Evolutionary conservation across 345 rosid species (phyloP).

Genomic region (Arabis alpina): DNA sequence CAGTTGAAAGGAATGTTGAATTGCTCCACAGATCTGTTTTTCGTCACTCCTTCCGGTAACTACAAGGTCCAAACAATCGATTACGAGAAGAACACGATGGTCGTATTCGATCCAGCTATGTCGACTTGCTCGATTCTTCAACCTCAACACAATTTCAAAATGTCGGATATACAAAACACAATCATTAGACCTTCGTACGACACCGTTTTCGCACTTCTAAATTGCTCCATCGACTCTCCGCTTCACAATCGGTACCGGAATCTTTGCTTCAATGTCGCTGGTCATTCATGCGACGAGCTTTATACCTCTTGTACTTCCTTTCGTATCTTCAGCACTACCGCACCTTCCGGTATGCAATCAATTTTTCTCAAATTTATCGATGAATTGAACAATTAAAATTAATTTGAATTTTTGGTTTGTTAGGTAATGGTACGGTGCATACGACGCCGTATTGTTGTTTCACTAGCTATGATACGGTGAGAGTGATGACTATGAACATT

Average conservation of each 20-base stretch:
- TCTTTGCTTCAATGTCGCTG: conserved; percentile 72
- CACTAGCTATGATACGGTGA: conserved; percentile 78
- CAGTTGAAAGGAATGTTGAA: conserved; percentile 72
- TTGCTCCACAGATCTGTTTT: conserved; percentile 71
- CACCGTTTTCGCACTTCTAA: conserved; percentile 84
- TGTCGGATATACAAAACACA: conserved; percentile 68
- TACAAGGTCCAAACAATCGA: conserved; percentile 86
- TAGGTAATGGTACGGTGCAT: conserved; percentile 35
- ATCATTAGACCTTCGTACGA: conserved; percentile 78
- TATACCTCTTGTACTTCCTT: conserved; percentile 74
- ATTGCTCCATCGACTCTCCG: conserved; percentile 84
- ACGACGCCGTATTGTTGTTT: conserved; percentile 84
- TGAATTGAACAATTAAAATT: too few species aligned
- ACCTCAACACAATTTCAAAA: conserved; percentile 84
- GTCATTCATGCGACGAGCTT: conserved; percentile 88
- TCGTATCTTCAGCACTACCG: conserved; percentile 56
- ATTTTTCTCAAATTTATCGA: background rate
- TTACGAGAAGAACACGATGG: conserved; percentile 60
- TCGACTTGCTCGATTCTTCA: conserved; percentile 94
- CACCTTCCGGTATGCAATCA: conserved; percentile 31
- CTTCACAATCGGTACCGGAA: conserved; percentile 77
- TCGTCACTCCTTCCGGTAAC: conserved; percentile 74
- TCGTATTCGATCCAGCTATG: conserved; percentile 84
- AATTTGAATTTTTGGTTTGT: background rate
- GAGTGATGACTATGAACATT: conserved; percentile 83